A percentile compares a stretch with the other conserved stretches of the same genome.
These are phyloP conservation scores for Malassezia psittaci DNA, from an alignment of 1,284 basidiomycete species.

Conservation along the genomic window DNA sequence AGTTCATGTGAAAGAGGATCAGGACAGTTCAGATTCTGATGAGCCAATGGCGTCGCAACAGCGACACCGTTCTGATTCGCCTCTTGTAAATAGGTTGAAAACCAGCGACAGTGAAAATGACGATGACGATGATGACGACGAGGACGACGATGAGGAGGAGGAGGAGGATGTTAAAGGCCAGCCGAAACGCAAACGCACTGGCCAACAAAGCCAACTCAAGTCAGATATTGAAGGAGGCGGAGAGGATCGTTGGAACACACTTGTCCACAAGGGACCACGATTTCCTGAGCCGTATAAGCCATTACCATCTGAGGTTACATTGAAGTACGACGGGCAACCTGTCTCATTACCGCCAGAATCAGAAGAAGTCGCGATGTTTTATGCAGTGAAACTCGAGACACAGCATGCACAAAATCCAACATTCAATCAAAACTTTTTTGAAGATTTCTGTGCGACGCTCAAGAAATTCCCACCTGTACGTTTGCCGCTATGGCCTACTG, in stretches of 20 bases:
- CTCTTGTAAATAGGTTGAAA: constrained; percentile 21
- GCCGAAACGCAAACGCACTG: constrained; percentile 17
- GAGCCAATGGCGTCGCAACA: constrained; percentile 23
- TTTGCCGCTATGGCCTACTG: constrained; percentile 22
- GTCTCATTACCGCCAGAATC: constrained; percentile 72
- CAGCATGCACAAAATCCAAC: constrained; percentile 79
- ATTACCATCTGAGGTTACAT: constrained; percentile 72
- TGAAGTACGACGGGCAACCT: constrained; percentile 82
- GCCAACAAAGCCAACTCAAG: constrained; percentile 18
- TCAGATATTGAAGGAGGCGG: constrained; percentile 33
- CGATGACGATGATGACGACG: constrained; percentile 20
- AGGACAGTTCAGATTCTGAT: constrained; percentile 22
- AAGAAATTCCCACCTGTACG: constrained; percentile 63
- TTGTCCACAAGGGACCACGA: constrained; percentile 85
- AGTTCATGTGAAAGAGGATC: constrained; percentile 24
- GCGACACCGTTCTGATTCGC: constrained; percentile 21
- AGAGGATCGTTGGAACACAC: constrained; percentile 67
- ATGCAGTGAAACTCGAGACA: constrained; percentile 81
- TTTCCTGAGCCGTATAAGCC: constrained; percentile 91
- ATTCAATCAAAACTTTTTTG: constrained; percentile 94
- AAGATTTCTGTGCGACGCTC: constrained; percentile 71
- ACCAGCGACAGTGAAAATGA: constrained; percentile 17
- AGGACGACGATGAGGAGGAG: constrained; percentile 15
- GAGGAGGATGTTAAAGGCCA: constrained; percentile 17
- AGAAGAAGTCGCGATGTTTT: constrained; percentile 96